Evolutionary conservation across 805 yeast species (phyloP).

Genomic region (Kuraishia capsulata): DNA sequence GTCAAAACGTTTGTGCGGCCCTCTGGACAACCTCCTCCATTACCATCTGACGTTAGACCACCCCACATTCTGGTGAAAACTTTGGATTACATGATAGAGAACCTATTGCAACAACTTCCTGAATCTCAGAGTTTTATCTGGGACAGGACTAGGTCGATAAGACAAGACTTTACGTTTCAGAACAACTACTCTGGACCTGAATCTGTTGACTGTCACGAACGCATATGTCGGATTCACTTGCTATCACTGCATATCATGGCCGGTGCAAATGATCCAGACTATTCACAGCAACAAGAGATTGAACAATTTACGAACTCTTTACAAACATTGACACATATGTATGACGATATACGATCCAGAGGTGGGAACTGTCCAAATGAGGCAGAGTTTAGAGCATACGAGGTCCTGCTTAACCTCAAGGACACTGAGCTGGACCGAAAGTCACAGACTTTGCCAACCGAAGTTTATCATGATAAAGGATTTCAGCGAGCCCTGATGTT

Average conservation of each 20-base stretch:
- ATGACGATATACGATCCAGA: constrained; percentile 64
- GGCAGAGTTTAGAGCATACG: constrained; percentile 88
- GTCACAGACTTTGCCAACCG: constrained; percentile 55
- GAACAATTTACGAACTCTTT: constrained; percentile 90
- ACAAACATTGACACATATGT: constrained; percentile 82
- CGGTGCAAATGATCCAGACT: constrained; percentile 50
- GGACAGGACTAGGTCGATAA: constrained; percentile 94
- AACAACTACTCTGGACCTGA: constrained; percentile 82
- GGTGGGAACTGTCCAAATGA: constrained; percentile 74
- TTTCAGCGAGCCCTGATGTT: constrained; percentile 69
- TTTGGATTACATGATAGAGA: constrained; percentile 60
- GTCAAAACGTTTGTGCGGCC: constrained; percentile 93
- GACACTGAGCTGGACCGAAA: constrained; percentile 82
- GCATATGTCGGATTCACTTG: constrained; percentile 83
- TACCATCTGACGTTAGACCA: constrained; percentile 96
- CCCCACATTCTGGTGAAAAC: constrained; percentile 66
- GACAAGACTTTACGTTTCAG: constrained; percentile 96
- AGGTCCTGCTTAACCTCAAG: constrained; percentile 65
- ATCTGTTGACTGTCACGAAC: constrained; percentile 86
- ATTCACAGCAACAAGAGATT: constrained; percentile 88
- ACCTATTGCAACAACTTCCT: constrained; percentile 59
- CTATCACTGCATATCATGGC: constrained; percentile 82
- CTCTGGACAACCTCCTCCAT: constrained; percentile 96
- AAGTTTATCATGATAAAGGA: constrained; percentile 39
- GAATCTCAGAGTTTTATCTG: constrained; percentile 85